phyloP scores from a whole-genome alignment of 257 asterid species.

The Thymus quinquecostatus region DNA sequence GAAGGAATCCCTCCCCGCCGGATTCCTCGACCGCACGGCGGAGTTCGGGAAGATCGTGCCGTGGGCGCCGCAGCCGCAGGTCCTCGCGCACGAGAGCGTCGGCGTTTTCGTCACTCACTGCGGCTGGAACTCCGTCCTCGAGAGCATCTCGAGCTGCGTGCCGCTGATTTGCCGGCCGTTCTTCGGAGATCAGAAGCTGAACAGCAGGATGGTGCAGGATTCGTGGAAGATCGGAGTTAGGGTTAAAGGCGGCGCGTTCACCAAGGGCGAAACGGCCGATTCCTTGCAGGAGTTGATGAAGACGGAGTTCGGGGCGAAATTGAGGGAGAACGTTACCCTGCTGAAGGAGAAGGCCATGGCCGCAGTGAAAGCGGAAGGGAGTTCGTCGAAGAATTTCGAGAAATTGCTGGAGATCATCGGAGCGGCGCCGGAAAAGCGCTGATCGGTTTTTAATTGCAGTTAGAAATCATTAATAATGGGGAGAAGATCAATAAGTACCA shows the following conservation, averaged over 20 bases:
- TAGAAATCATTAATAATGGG: not conserved
- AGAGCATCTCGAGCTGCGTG: slow-evolving; percentile 55
- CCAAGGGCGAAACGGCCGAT: slow-evolving; percentile 36
- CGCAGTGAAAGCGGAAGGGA: slow-evolving; percentile 49
- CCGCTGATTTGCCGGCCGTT: slow-evolving; percentile 76
- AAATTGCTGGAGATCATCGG: slow-evolving; percentile 45
- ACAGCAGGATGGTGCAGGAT: slow-evolving; percentile 58
- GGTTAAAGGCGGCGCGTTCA: slow-evolving; percentile 45
- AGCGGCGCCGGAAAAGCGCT: not conserved
- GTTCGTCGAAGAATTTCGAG: slow-evolving; percentile 47
- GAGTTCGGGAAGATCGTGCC: slow-evolving; percentile 49
- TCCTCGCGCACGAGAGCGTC: slow-evolving; percentile 45
- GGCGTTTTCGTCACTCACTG: slow-evolving; percentile 73
- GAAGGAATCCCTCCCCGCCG: slow-evolving; percentile 47
- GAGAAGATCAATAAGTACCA: too few relatives aligned
- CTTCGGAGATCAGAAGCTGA: slow-evolving; percentile 67
- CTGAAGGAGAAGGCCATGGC: slow-evolving; percentile 39
- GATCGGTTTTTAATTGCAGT: not conserved
- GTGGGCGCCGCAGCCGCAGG: slow-evolving; percentile 71
- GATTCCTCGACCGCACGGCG: slow-evolving; percentile 49
- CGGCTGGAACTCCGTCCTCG: slow-evolving; percentile 78
- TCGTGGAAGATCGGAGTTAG: slow-evolving; percentile 55
- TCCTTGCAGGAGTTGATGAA: slow-evolving; percentile 33
- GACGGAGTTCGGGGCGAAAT: slow-evolving; percentile 33
- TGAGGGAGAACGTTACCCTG: slow-evolving; percentile 41